phyloP scores from a whole-genome alignment of 768 basidiomycete species.

The Mycena indigotica region DNA sequence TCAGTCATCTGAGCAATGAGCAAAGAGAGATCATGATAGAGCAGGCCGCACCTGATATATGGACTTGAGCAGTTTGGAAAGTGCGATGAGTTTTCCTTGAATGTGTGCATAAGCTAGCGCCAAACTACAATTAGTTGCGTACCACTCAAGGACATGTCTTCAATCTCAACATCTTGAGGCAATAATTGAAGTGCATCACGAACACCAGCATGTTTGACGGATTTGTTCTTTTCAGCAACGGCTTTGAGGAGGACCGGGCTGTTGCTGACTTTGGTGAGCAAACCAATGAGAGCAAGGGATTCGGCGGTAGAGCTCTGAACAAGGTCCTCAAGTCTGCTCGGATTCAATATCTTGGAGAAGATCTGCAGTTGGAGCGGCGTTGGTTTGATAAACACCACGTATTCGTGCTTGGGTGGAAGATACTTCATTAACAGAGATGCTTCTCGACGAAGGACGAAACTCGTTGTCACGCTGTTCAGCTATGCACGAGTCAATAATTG shows the following conservation, averaged over 20 bases:
- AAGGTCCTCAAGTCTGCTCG: conserved; percentile 67
- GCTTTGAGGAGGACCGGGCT: conserved; percentile 86
- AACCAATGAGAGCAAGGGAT: conserved; percentile 76
- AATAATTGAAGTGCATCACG: conserved; percentile 63
- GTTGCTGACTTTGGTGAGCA: conserved; percentile 89
- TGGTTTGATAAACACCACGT: conserved; percentile 94
- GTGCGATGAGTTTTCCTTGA: conserved; percentile 71
- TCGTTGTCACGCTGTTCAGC: conserved; percentile 74
- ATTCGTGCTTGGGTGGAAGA: conserved; percentile 94
- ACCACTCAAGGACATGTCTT: conserved; percentile 85
- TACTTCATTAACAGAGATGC: conserved; percentile 79
- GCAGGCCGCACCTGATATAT: conserved; percentile 53
- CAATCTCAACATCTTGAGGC: conserved; percentile 59
- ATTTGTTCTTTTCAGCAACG: conserved; percentile 64
- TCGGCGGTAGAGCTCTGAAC: conserved; percentile 73
- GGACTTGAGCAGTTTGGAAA: conserved; percentile 62
- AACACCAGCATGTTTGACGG: conserved; percentile 43
- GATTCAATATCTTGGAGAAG: conserved; percentile 73
- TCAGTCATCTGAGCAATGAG: conserved; percentile 62
- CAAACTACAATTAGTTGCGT: conserved; percentile 18
- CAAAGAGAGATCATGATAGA: neutral
- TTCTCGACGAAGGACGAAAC: conserved; percentile 90
- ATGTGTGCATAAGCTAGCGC: neutral
- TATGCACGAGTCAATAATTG: conserved; percentile 31
- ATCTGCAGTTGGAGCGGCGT: conserved; percentile 81